These are phyloP conservation scores for Pseudogymnoascus sp. DNA, from an alignment of 2,329 filamentous ascomycete species.

Conservation along the genomic window DNA sequence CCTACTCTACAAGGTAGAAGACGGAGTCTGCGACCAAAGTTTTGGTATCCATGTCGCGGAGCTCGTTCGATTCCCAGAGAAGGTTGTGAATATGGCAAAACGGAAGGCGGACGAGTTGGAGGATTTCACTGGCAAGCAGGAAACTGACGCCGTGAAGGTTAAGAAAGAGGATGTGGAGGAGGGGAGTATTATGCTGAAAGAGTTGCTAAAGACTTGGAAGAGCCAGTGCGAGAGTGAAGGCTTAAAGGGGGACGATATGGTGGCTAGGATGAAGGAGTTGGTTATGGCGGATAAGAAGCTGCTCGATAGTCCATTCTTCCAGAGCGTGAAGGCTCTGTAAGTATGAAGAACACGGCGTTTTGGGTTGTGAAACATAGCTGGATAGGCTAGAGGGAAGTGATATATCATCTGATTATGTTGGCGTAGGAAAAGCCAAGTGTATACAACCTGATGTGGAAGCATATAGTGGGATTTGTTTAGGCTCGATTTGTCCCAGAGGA, in stretches of 20 bases:
- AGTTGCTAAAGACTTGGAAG: conserved; percentile 79
- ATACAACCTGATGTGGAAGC: neutral
- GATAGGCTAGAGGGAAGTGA: neutral
- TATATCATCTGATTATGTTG: neutral
- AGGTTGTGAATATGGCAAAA: conserved; percentile 98
- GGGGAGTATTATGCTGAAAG: conserved; percentile 77
- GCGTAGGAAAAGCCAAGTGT: neutral
- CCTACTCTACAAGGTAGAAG: conserved; percentile 91
- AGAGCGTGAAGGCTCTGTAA: conserved; percentile 38
- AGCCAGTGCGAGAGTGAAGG: conserved; percentile 52
- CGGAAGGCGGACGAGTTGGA: conserved; percentile 96
- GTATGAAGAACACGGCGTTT: neutral
- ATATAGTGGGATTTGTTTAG: neutral
- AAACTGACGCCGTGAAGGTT: conserved; percentile 51
- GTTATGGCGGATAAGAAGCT: conserved; percentile 63
- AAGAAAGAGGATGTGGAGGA: conserved; percentile 82
- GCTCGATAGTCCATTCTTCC: conserved; percentile 60
- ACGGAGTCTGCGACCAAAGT: conserved; percentile 90
- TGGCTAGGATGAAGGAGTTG: conserved; percentile 67
- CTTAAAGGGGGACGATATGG: conserved; percentile 67
- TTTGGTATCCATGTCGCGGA: conserved; percentile 98
- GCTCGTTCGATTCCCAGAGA: conserved; percentile 88
- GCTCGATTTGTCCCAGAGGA: neutral
- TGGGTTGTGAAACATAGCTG: conserved; percentile 2
- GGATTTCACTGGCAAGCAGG: conserved; percentile 79